Evolutionary conservation across 352 stramenopile genomes (phyloP).

Genomic region (Phytophthora idaei): DNA sequence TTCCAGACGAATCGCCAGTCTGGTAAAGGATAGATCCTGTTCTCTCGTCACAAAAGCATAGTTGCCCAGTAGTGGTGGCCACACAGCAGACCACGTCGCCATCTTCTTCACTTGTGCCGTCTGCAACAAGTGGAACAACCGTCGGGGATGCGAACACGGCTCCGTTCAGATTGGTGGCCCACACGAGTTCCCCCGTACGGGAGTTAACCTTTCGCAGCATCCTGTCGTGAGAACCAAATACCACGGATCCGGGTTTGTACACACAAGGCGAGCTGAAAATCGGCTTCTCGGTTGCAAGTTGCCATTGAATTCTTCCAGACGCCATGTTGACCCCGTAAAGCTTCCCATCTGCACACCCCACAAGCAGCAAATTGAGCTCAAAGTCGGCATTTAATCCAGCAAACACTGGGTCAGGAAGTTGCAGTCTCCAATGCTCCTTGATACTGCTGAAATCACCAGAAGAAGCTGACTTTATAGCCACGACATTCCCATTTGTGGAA

Average conservation of each 20-base stretch:
- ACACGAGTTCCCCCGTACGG: conserved; percentile 38
- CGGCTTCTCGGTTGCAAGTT: conserved; percentile 46
- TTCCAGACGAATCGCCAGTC: conserved; percentile 15
- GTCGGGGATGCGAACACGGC: conserved; percentile 57
- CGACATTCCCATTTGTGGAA: conserved; percentile 47
- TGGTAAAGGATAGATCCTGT: conserved; percentile 42
- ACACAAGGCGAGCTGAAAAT: conserved; percentile 68
- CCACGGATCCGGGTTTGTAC: conserved; percentile 23
- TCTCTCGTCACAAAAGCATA: conserved; percentile 51
- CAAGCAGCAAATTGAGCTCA: conserved; percentile 30
- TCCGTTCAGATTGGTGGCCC: conserved; percentile 34
- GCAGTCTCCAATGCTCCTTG: conserved; percentile 25
- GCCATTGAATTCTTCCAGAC: conserved; percentile 41
- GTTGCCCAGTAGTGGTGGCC: conserved; percentile 41
- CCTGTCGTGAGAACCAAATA: conserved; percentile 67
- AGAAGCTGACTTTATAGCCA: conserved; percentile 18
- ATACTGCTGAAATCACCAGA: conserved; percentile 6
- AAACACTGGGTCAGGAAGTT: conserved; percentile 61
- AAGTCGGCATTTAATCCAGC: conserved; percentile 43
- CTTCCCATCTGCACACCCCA: conserved; percentile 54
- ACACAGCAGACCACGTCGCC: conserved; percentile 43
- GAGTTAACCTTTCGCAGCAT: conserved; percentile 46
- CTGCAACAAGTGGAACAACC: conserved; percentile 27
- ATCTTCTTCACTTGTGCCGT: background rate
- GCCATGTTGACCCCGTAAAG: conserved; percentile 46